Conservation (phyloP, 441 rosid species). For the Populus trichocarpa region DNA sequence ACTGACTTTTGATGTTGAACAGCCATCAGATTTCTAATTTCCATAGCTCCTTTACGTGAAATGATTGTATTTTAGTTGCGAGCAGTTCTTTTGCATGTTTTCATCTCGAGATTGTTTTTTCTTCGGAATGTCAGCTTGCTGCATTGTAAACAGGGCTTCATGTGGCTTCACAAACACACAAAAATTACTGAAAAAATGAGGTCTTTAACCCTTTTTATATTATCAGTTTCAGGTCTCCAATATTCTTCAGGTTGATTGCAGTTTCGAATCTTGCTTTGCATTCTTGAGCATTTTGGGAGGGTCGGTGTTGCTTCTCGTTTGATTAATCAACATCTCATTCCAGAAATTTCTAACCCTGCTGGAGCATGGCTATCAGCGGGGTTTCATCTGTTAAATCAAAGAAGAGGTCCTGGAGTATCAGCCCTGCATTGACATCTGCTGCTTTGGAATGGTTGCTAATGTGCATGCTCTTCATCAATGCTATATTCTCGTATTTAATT, state of each 20-base stretch:
- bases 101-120: neutral
- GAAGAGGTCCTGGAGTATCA: constrained; percentile 34
- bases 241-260: constrained; percentile 29
- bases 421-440: constrained; percentile 55
- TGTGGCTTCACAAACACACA: no score
- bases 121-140: no score
- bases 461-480: constrained; percentile 58
- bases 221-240: no score
- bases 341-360: constrained; percentile 21
- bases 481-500: constrained; percentile 54
- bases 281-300: constrained; percentile 24
- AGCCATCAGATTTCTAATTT: neutral
- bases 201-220: neutral
- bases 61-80: neutral
- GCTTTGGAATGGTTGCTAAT: constrained; percentile 77
- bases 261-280: constrained; percentile 31
- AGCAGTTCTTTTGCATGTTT: neutral
- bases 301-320: constrained; percentile 16
- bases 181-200: neutral
- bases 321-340: constrained; percentile 7
- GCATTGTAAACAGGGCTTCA: no score
- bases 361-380: constrained; percentile 45
- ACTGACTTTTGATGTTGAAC: neutral
- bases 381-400: constrained; percentile 37
- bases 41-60: neutral